Conservation (phyloP, 225 moss, liverwort and hornwort genomes). For the Neckera pumila region DNA sequence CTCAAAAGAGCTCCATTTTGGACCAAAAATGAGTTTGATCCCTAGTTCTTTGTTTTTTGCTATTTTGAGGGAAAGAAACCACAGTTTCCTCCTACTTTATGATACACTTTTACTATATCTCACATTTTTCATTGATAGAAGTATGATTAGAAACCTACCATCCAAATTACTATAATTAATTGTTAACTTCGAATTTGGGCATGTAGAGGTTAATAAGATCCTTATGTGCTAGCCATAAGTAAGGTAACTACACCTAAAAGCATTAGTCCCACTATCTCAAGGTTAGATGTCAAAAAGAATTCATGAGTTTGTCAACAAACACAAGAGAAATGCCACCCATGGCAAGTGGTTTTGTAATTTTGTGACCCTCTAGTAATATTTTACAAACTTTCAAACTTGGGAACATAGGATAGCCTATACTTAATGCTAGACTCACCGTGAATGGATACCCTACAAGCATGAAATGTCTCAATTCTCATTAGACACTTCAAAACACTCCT, state of each 20-base stretch:
- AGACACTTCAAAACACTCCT: neutral
- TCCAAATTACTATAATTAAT: neutral
- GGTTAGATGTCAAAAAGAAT: neutral
- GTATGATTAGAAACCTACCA: neutral
- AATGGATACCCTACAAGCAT: neutral
- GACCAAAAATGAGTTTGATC: neutral
- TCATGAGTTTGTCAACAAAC: neutral
- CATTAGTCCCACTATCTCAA: neutral
- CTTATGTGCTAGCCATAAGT: no score
- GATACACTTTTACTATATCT: neutral
- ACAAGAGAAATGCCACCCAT: neutral
- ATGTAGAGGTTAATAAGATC: no score
- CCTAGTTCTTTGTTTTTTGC: neutral
- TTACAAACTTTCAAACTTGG: neutral
- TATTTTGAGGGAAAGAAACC: neutral
- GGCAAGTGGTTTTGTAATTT: neutral
- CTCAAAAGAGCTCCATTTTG: neutral
- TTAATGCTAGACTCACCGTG: neutral
- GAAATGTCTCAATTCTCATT: neutral
- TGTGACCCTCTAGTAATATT: accelerated
- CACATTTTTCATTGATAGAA: neutral
- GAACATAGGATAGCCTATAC: accelerated
- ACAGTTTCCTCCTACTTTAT: accelerated
- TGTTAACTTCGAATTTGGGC: neutral
- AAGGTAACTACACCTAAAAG: neutral